phyloP scores from a whole-genome alignment of 352 stramenopile species.

The Blastocystis sp. region DNA sequence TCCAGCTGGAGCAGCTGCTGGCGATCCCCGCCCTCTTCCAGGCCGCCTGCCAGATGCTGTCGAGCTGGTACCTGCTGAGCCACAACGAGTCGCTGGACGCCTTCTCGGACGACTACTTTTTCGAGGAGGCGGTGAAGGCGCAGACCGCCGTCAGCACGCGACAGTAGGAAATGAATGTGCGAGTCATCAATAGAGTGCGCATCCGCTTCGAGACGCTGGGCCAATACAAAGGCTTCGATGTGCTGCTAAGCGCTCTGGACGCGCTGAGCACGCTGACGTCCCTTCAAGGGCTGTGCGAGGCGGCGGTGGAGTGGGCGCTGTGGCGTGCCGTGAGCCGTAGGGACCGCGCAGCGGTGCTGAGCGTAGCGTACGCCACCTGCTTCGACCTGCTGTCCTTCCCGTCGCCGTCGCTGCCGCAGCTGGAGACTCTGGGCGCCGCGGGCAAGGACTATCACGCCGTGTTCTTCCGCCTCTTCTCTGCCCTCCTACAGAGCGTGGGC shows the following conservation, averaged over 20 bases:
- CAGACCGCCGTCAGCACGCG: background rate
- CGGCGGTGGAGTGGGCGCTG: background rate
- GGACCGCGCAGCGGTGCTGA: background rate
- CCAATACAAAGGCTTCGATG: background rate
- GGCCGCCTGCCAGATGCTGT: conserved; percentile 11
- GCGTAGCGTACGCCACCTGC: background rate
- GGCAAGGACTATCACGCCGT: background rate
- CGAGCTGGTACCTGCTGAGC: conserved; percentile 43
- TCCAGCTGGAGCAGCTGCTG: background rate
- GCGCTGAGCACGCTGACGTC: background rate
- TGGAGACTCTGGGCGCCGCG: background rate
- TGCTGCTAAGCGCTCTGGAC: background rate
- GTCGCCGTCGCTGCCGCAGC: conserved; percentile 13
- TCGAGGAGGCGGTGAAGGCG: conserved; percentile 3
- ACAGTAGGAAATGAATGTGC: background rate
- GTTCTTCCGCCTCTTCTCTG: background rate
- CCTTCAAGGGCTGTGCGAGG: background rate
- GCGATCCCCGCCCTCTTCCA: background rate
- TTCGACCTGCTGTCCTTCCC: conserved; percentile 7
- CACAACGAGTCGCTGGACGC: background rate
- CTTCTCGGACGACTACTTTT: conserved; percentile 43
- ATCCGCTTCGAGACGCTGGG: background rate
- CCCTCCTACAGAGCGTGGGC: background rate
- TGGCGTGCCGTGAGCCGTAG: background rate
- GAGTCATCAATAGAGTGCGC: background rate